Conservation (phyloP, 2,329 filamentous ascomycete species). For the Hypoxylon sp. region DNA sequence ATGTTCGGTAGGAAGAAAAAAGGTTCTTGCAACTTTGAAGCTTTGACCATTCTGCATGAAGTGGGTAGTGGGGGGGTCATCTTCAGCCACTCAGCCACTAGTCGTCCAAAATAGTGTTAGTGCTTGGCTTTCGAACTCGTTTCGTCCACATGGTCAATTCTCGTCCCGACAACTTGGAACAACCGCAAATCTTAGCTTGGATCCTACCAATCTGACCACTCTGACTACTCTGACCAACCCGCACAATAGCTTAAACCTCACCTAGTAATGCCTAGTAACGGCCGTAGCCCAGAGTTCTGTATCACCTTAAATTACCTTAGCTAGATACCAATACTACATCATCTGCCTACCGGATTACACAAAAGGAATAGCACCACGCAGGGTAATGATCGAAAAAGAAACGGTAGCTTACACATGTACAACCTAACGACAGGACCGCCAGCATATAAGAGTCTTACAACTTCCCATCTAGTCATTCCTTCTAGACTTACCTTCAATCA, state of each 20-base stretch:
- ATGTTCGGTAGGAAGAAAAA: constrained; percentile 22
- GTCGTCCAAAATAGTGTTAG: constrained; percentile 36
- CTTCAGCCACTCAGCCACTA: constrained; percentile 21
- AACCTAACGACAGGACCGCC: constrained; percentile 17
- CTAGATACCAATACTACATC: constrained; percentile 26
- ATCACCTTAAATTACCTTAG: constrained; percentile 34
- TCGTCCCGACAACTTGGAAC: constrained; percentile 41
- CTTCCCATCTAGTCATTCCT: constrained; percentile 1
- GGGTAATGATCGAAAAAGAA: constrained; percentile 16
- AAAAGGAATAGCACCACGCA: constrained; percentile 19
- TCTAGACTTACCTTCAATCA: neutral
- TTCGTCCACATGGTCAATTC: constrained; percentile 36
- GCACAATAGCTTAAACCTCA: constrained; percentile 6
- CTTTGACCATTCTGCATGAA: constrained; percentile 22
- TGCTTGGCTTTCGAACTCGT: constrained; percentile 32
- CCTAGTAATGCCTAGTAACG: constrained; percentile 19
- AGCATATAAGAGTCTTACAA: constrained; percentile 22
- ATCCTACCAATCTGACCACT: constrained; percentile 13
- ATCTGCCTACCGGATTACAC: constrained; percentile 14
- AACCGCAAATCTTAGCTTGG: constrained; percentile 36
- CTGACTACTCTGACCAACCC: constrained; percentile 12
- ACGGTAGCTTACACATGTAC: constrained; percentile 17
- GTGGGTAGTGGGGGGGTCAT: constrained; percentile 20
- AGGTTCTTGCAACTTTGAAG: constrained; percentile 3
- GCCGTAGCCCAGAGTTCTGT: constrained; percentile 37